A percentile compares a stretch with the other conserved stretches of the same genome.
phyloP scores from a whole-genome alignment of 441 rosid species.

The Arabidopsis lyrata region DNA sequence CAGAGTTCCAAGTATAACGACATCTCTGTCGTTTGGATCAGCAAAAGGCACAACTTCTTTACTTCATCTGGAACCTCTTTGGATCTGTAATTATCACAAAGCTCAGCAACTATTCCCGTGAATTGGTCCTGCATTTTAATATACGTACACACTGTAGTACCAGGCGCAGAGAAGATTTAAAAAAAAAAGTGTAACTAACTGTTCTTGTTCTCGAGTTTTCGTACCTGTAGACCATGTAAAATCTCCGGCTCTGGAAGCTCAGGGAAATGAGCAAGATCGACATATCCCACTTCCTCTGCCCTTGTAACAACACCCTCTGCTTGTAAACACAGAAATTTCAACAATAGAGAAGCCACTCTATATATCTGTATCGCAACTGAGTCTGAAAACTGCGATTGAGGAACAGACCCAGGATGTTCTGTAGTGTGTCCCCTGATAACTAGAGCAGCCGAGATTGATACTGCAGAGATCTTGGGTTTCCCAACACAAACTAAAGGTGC shows the following conservation, averaged over 20 bases:
- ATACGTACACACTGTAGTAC: conserved; percentile 1
- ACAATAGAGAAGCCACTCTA: conserved; percentile 70
- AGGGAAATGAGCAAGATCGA: conserved; percentile 90
- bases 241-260: conserved; percentile 99
- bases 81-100: conserved; percentile 56
- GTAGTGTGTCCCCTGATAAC: conserved; percentile 58
- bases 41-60: conserved; percentile 61
- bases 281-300: conserved; percentile 89
- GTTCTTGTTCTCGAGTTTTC: conserved; percentile 7
- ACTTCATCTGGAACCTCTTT: conserved; percentile 59
- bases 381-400: conserved; percentile 79
- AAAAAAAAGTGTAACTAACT: background rate
- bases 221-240: conserved; percentile 93
- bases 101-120: conserved; percentile 62
- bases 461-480: conserved; percentile 52
- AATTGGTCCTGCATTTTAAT: conserved; percentile 78
- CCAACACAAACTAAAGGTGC: conserved; percentile 67
- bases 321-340: conserved; percentile 87
- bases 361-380: conserved; percentile 86
- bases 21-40: conserved; percentile 82
- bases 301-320: conserved; percentile 85
- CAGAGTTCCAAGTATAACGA: conserved; percentile 85
- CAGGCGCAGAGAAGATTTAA: background rate
- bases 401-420: conserved; percentile 51
- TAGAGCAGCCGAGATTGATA: conserved; percentile 57